These are phyloP conservation scores for Epichloe glyceriae DNA, from an alignment of 2,329 filamentous ascomycete genomes.

Conservation along the genomic window DNA sequence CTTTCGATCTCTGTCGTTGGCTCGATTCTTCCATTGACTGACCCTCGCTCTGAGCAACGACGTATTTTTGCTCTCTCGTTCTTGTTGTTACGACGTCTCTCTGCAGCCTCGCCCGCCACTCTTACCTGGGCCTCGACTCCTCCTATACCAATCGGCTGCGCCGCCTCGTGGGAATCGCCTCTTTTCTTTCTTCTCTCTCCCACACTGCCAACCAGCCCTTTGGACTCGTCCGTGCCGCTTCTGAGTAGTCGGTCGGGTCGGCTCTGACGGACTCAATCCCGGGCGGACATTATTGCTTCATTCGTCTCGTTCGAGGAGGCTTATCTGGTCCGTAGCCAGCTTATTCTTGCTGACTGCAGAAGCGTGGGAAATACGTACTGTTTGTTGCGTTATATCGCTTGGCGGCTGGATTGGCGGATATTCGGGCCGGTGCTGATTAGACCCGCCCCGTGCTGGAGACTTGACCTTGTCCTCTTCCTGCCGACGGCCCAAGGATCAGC, in stretches of 20 bases:
- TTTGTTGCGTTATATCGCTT: not conserved
- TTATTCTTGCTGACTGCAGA: not conserved
- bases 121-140: not conserved
- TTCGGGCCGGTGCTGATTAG: not conserved
- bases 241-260: not conserved
- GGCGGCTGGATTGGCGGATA: not conserved
- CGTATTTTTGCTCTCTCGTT: not conserved
- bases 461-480: not conserved
- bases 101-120: not conserved
- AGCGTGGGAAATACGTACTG: not conserved
- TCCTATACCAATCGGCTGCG: not conserved
- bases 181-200: not conserved
- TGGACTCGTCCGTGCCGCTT: not conserved
- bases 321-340: not conserved
- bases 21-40: not conserved
- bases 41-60: not conserved
- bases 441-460: not conserved
- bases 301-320: not conserved
- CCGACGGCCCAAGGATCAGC: not conserved
- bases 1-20: not conserved
- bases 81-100: slow-evolving; percentile 1
- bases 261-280: not conserved
- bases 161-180: not conserved
- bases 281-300: not conserved
- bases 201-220: not conserved